phyloP scores from a whole-genome alignment of 306 rosid genomes.

The Prosopis cineraria region DNA sequence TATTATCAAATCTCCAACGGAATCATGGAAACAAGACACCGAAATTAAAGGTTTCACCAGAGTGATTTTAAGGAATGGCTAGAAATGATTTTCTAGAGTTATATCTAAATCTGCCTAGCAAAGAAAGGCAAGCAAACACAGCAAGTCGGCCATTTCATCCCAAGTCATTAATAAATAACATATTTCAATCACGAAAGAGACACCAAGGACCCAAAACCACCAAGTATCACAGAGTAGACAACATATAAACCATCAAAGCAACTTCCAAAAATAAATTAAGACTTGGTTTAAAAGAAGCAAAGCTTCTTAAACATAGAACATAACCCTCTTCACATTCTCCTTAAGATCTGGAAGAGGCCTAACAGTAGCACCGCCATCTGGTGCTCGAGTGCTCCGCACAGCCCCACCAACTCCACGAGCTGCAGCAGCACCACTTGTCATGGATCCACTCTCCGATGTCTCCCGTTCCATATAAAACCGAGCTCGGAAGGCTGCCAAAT shows the following conservation, averaged over 20 bases:
- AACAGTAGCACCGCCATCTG: constrained; percentile 66
- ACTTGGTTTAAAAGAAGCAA: background rate
- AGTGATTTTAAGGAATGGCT: too few relatives aligned
- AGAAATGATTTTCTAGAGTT: too few relatives aligned
- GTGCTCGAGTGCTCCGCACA: constrained; percentile 62
- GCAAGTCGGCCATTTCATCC: too few relatives aligned
- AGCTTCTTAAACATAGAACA: constrained; percentile 73
- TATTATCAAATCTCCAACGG: too few relatives aligned
- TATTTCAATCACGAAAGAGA: too few relatives aligned
- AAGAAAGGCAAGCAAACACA: too few relatives aligned
- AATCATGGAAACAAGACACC: too few relatives aligned
- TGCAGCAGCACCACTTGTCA: constrained; percentile 73
- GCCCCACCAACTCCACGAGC: constrained; percentile 62
- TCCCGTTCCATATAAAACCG: constrained; percentile 93
- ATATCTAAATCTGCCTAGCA: too few relatives aligned
- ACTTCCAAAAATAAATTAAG: constrained; percentile 8
- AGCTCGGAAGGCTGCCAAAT: constrained; percentile 96
- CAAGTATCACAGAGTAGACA: too few relatives aligned
- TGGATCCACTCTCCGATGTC: constrained; percentile 73
- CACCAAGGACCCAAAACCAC: too few relatives aligned
- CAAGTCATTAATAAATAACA: too few relatives aligned
- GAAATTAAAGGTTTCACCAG: too few relatives aligned
- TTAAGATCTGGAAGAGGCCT: constrained; percentile 85
- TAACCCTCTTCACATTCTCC: constrained; percentile 88
- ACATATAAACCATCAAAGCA: background rate